phyloP scores from a whole-genome alignment of 352 stramenopile genomes.

The Globisporangium perplexum region DNA sequence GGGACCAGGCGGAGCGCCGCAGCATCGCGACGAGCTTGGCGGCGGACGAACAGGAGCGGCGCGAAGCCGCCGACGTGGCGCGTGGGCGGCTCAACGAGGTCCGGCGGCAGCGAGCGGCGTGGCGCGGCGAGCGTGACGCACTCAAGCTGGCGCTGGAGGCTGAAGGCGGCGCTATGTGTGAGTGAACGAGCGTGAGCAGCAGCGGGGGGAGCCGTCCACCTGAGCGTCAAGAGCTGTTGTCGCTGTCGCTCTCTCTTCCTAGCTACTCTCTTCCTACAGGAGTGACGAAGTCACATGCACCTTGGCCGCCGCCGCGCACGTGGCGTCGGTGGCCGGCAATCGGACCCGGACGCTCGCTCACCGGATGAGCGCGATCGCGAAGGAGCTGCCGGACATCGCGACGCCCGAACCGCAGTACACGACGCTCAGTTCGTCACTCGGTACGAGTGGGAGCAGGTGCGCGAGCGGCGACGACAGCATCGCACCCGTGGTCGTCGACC shows the following conservation, averaged over 20 bases:
- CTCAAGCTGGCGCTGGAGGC: not conserved
- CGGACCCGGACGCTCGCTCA: not conserved
- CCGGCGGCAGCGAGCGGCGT: not conserved
- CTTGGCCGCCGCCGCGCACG: too few species aligned
- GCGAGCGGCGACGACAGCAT: not conserved
- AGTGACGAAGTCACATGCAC: too few species aligned
- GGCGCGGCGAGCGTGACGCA: not conserved
- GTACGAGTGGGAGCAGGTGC: not conserved
- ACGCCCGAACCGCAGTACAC: constrained; percentile 4
- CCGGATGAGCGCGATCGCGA: constrained; percentile 25
- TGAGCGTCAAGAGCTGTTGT: too few species aligned
- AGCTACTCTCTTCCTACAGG: too few species aligned
- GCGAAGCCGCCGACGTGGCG: not conserved
- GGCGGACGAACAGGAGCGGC: not conserved
- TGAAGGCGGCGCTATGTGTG: not conserved
- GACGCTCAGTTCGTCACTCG: constrained; percentile 4
- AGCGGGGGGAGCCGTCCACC: too few species aligned
- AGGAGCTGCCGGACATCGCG: constrained; percentile 1
- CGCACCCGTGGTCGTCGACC: not conserved
- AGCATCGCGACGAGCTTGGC: not conserved
- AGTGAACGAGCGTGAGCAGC: not conserved
- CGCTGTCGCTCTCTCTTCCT: too few species aligned
- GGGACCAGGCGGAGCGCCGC: not conserved
- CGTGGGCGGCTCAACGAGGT: not conserved
- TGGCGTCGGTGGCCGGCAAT: too few species aligned